These are phyloP conservation scores for Helichrysum umbraculigerum DNA, from an alignment of 129 eudicot species.

Conservation along the genomic window DNA sequence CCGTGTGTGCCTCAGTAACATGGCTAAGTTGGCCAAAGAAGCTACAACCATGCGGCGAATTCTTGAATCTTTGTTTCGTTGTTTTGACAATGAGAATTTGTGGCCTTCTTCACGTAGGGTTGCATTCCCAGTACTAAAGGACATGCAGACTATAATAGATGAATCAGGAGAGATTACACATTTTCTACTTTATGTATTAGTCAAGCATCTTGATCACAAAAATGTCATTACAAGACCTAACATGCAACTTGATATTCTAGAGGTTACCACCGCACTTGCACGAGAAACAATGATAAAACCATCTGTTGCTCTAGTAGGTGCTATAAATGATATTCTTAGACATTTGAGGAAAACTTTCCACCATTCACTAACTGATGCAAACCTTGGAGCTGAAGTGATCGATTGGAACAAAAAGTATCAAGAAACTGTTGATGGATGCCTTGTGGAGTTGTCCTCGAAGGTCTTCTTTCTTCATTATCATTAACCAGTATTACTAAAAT, in stretches of 20 bases:
- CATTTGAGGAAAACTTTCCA: conserved; percentile 64
- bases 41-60: conserved; percentile 77
- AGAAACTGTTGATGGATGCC: conserved; percentile 65
- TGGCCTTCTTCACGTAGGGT: conserved; percentile 64
- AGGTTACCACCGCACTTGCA: conserved; percentile 54
- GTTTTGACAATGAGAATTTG: conserved; percentile 58
- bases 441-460: conserved; percentile 74
- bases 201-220: conserved; percentile 84
- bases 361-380: conserved; percentile 54
- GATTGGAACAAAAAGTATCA: conserved; percentile 51
- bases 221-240: conserved; percentile 54
- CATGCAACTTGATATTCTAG: conserved; percentile 64
- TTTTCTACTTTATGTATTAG: conserved; percentile 59
- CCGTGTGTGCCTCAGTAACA: conserved; percentile 68
- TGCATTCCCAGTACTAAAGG: conserved; percentile 63
- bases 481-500: conserved; percentile 1
- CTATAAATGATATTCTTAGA: conserved; percentile 70
- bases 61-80: conserved; percentile 69
- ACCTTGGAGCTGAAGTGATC: conserved; percentile 57
- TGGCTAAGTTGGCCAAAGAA: conserved; percentile 78
- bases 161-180: conserved; percentile 63
- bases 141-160: conserved; percentile 68
- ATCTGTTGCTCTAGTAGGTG: conserved; percentile 62
- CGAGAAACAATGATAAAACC: conserved; percentile 56
- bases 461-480: conserved; percentile 34